Evolutionary conservation across 2,329 filamentous ascomycete genomes (phyloP), one percentile per base, ranked within the genome.

Genomic region (Verticillium dahliae): DNA sequence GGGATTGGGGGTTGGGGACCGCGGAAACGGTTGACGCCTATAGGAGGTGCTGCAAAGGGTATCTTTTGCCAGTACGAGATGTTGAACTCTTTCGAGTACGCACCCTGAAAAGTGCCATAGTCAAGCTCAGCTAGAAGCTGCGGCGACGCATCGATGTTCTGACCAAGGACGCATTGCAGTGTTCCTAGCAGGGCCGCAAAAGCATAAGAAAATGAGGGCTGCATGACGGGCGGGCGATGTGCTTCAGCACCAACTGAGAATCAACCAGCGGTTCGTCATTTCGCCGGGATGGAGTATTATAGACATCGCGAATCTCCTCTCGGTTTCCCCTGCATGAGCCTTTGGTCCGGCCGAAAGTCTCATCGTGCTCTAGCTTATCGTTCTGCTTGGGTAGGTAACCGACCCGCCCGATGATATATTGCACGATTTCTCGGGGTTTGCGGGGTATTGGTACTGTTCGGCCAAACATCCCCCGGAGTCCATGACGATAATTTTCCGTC

Each of bases 51-150:
- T 4, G 81, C 85, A 66, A 82, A 88, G 14, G 85, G 85, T 58
- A 88, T 85, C 66, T 82, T 85, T 63, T 80, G 81, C 72, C 79
- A 87, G 71, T 85, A 84, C 31, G 79, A 81, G 55, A 86, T 78
- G 67, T 86, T 85, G 67, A 85, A 85, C 3, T 69, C 66, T 7
- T 72, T 63, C 18, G 78, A 78, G 66, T 83, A 83, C 56, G 78
- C 77, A 18, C 84, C 84, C 65, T 78, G 73, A 63, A 86, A 85
- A 18, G 73, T 78, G 34, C 80, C 80, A 66, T 83, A 83, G 68
- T 80, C 76, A 7, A 82, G 73, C 65, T 18, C 63, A 62, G 54
- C 62, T 27, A 10, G 13, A 41, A 59, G 60, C 18, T 58, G 37
- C 1, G 38, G 57, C 37, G 57, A 11, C 4, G 3, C n/a, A 9